Conservation (phyloP, 495 filamentous ascomycete genomes). For the Physcia stellaris region DNA sequence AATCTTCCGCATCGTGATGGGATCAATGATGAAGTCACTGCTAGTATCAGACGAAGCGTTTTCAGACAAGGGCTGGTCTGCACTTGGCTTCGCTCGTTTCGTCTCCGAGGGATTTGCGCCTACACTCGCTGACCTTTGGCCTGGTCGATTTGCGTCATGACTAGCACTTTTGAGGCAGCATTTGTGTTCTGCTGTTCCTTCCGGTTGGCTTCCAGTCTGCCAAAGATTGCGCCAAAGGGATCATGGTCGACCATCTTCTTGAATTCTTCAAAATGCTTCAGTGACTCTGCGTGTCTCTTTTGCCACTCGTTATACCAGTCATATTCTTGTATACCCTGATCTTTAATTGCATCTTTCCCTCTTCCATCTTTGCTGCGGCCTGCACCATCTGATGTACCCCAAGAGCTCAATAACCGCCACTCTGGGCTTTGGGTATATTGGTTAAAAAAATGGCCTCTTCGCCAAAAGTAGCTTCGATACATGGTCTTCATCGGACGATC, state of each 20-base stretch:
- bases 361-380: too few relatives aligned
- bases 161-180: neutral
- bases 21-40: slow-evolving; percentile 37
- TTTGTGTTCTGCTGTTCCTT: neutral
- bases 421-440: too few relatives aligned
- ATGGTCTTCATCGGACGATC: too few relatives aligned
- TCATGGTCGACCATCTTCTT: slow-evolving; percentile 26
- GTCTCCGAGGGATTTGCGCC: too few relatives aligned
- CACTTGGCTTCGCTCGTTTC: too few relatives aligned
- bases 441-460: too few relatives aligned
- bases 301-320: slow-evolving; percentile 11
- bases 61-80: slow-evolving; percentile 6
- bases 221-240: slow-evolving; percentile 30
- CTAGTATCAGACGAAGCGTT: slow-evolving; percentile 2
- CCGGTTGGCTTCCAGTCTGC: slow-evolving; percentile 13
- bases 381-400: too few relatives aligned
- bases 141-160: slow-evolving; percentile 8
- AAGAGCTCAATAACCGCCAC: too few relatives aligned
- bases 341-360: too few relatives aligned
- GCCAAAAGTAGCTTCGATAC: too few relatives aligned
- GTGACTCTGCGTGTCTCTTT: slow-evolving; percentile 1
- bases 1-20: slow-evolving; percentile 45
- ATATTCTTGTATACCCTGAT: slow-evolving; percentile 1
- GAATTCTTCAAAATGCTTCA: slow-evolving; percentile 15
- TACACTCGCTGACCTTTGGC: too few relatives aligned